Conservation (phyloP, 805 yeast genomes). For the Metschnikowia corniflorae region DNA sequence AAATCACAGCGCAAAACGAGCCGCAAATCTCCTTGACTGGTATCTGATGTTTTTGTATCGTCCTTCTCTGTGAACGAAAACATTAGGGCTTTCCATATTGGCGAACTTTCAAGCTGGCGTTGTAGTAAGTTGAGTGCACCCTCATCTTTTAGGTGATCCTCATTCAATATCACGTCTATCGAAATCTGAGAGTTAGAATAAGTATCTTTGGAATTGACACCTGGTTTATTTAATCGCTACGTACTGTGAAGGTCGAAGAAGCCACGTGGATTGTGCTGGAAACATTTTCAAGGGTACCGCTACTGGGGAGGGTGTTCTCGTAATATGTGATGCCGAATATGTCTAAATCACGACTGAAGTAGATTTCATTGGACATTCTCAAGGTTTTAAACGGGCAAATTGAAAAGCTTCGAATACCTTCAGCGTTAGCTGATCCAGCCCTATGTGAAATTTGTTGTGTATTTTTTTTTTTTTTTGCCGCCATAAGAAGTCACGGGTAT, state of each 20-base stretch:
- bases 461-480: too few relatives aligned
- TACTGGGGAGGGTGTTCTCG: too few relatives aligned
- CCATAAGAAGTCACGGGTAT: too few relatives aligned
- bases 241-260: slow-evolving; percentile 7
- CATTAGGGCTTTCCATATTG: slow-evolving; percentile 10
- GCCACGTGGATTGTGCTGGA: slow-evolving; percentile 9
- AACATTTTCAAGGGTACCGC: too few relatives aligned
- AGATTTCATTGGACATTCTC: slow-evolving; percentile 6
- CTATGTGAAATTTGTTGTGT: too few relatives aligned
- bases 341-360: slow-evolving; percentile 2
- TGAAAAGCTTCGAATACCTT: too few relatives aligned
- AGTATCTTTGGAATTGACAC: background rate
- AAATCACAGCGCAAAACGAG: slow-evolving; percentile 13
- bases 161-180: slow-evolving; percentile 11
- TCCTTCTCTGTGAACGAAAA: slow-evolving; percentile 1
- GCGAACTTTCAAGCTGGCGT: slow-evolving; percentile 6
- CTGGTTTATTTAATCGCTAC: background rate
- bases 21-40: background rate
- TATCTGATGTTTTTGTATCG: too few relatives aligned
- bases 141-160: slow-evolving; percentile 8
- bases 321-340: slow-evolving; percentile 6
- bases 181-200: slow-evolving; percentile 12
- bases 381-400: too few relatives aligned
- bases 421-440: too few relatives aligned
- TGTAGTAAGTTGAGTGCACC: slow-evolving; percentile 10